Evolutionary conservation across 768 basidiomycete species (phyloP).

Genomic region (Panaeolus papilionaceus): DNA sequence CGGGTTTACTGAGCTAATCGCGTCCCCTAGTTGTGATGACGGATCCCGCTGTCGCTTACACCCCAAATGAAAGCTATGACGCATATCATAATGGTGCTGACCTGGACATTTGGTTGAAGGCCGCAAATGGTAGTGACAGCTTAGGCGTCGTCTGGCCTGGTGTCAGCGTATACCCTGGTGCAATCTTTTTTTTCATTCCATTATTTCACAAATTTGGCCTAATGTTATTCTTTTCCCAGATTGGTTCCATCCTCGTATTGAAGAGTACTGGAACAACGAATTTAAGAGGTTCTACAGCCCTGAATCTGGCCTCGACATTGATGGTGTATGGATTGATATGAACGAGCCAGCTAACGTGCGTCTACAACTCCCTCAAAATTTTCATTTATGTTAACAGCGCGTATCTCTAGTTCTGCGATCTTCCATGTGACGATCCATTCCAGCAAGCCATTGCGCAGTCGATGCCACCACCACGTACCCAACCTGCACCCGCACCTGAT

Average conservation of each 20-base stretch:
- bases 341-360: constrained; percentile 72
- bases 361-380: too few species aligned
- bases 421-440: constrained; percentile 67
- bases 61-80: constrained; percentile 51
- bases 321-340: constrained; percentile 81
- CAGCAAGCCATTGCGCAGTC: constrained; percentile 57
- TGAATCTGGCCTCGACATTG: constrained; percentile 63
- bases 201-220: not conserved
- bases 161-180: constrained; percentile 56
- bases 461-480: constrained; percentile 60
- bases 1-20: not conserved
- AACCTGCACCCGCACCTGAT: constrained; percentile 56
- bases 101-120: constrained; percentile 65
- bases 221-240: constrained; percentile 37
- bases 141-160: constrained; percentile 73
- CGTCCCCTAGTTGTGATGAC: constrained; percentile 66
- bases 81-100: constrained; percentile 61
- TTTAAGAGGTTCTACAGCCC: constrained; percentile 63
- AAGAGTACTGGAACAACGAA: constrained; percentile 67
- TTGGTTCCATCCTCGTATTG: constrained; percentile 64
- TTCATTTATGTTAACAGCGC: too few species aligned
- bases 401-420: constrained; percentile 58
- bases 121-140: constrained; percentile 61
- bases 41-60: constrained; percentile 69
- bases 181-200: constrained; percentile 15